Percentiles rank a stretch among this genome's conserved stretches.
Conservation (phyloP, 495 filamentous ascomycete species). For the Lasiosphaeria hispida region DNA sequence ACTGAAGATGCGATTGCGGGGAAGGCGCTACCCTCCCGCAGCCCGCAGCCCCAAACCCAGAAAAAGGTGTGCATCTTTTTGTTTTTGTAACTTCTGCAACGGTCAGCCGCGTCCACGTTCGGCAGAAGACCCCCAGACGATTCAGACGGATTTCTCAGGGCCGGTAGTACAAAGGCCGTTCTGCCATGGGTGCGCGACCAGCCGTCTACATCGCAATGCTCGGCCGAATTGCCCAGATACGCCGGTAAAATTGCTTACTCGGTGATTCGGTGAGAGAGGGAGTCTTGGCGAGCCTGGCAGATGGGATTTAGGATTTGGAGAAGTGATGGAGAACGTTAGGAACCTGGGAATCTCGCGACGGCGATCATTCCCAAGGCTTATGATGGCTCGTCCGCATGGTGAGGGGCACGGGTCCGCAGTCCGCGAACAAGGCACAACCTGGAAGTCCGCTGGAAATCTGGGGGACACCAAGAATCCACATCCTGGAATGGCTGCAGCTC, state of each 20-base stretch:
- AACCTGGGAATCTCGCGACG: neutral
- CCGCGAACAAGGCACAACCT: slow-evolving; percentile 16
- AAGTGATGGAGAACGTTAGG: neutral
- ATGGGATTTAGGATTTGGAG: neutral
- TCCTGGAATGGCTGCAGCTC: slow-evolving; percentile 9
- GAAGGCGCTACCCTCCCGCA: slow-evolving; percentile 5
- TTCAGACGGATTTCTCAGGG: neutral
- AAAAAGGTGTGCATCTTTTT: neutral
- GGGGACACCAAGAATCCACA: slow-evolving; percentile 1
- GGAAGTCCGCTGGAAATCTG: neutral
- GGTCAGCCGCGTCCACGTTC: neutral
- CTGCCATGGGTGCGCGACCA: neutral
- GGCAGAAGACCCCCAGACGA: neutral
- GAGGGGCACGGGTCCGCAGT: neutral
- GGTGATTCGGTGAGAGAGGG: neutral
- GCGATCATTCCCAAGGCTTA: slow-evolving; percentile 10
- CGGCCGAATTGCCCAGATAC: neutral
- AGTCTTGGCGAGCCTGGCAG: neutral
- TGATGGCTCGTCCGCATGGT: neutral
- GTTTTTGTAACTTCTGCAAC: neutral
- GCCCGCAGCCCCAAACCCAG: neutral
- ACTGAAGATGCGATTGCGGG: slow-evolving; percentile 20
- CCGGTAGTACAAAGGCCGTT: slow-evolving; percentile 4
- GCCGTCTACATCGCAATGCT: neutral
- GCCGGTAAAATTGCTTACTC: slow-evolving; percentile 3